Base-by-base conservation (phyloP, 148 eudicot genomes). In the Oxyria digyna region DNA sequence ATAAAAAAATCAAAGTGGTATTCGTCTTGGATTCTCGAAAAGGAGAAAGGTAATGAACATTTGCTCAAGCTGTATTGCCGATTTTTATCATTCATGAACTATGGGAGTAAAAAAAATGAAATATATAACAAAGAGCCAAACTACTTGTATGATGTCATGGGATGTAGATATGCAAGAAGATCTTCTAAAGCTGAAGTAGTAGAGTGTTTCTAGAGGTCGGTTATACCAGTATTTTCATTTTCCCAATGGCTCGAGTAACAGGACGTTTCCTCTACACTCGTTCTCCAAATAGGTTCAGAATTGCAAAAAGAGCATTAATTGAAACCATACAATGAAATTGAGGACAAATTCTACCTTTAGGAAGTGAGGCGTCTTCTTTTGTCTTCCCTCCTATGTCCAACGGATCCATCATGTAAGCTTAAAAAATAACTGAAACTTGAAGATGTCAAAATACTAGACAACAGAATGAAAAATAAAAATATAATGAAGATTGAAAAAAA, bases 291-390 rank as follows among this genome's bases (percentile, higher is more conserved):
- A n/a, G n/a, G n/a, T n/a, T n/a, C 1, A 4, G 1, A 8, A 24
- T 3, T 23, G 33, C 62, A 11, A 14, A 55, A 55, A 55, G n/a
- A 24, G 33, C 23, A 24, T 57, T 14, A 4, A 13, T 29, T 26
- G 8, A 18, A 32, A 59, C 20, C 65, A 27, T 27, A 27, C 37
- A 35, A 27, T 27, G 63, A 10, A 59, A 59, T 29, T n/a, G 14
- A 27, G 65, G 65, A 62, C 8, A 42, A 13, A 0, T 6, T 4
- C 17, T 76, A 93, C 96, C 98, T 93, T 93, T 93, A 0, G 97
- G 98, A 75, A 89, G 97, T 7, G 97, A 93, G 72, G 98, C 96
- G 71, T 93, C 98, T 80, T 93, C 98, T 78, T 93, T 93, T n/a
- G 90, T 71, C 78, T 83, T 87, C n/a, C 96, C 96, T 72, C 90